phyloP scores from a whole-genome alignment of 2,329 filamentous ascomycete genomes.

The Trichophyton schoenleinii region DNA sequence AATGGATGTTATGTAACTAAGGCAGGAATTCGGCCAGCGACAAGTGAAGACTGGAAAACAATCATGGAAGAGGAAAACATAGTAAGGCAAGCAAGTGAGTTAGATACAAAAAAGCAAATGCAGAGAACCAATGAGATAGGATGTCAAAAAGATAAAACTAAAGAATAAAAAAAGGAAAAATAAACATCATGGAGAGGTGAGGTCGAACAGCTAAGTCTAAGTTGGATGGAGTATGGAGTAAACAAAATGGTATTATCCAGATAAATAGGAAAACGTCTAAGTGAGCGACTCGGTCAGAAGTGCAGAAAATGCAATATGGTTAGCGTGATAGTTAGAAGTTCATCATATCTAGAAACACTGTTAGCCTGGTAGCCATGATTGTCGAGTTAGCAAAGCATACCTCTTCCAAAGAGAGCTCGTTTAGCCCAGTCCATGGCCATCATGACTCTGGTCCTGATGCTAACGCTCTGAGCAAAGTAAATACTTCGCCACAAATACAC shows the following conservation, averaged over 20 bases:
- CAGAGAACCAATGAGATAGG: background rate
- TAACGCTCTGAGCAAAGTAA: constrained; percentile 96
- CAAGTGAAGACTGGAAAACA: background rate
- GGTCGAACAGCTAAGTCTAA: background rate
- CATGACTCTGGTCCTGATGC: constrained; percentile 72
- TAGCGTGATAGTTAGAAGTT: constrained; percentile 31
- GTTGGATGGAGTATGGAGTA: background rate
- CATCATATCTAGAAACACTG: constrained; percentile 36
- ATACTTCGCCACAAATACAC: constrained; percentile 94
- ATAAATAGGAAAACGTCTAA: background rate
- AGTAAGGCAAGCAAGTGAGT: background rate
- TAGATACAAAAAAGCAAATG: background rate
- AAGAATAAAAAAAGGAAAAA: background rate
- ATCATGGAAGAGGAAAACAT: background rate
- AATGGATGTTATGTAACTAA: background rate
- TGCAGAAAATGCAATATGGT: background rate
- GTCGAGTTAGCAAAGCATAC: constrained; percentile 37
- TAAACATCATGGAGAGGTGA: background rate
- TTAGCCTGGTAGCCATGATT: background rate
- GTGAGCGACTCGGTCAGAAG: background rate
- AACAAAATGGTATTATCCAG: background rate
- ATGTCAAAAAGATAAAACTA: background rate
- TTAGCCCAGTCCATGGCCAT: constrained; percentile 99
- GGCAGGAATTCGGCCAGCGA: background rate
- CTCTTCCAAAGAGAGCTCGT: constrained; percentile 85